These are phyloP conservation scores for Pestalotiopsis sp. DNA, from an alignment of 2,329 filamentous ascomycete genomes.

Conservation along the genomic window DNA sequence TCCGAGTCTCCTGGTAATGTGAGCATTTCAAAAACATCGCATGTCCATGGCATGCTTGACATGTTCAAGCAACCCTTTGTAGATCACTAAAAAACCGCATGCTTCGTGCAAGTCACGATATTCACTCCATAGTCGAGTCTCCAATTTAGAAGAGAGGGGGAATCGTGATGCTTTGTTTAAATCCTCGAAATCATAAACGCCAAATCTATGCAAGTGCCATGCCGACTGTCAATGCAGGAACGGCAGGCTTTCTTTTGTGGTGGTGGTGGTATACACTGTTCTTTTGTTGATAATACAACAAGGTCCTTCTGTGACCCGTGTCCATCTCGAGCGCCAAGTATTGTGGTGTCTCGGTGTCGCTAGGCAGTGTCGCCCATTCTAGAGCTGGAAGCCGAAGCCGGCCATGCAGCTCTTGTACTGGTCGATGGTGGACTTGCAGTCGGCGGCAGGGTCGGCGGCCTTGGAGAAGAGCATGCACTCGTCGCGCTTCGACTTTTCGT, in stretches of 20 bases:
- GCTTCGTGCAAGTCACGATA: background rate
- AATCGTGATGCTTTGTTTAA: background rate
- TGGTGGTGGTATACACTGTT: background rate
- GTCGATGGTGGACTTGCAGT: conserved; percentile 81
- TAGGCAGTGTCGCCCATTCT: conserved; percentile 12
- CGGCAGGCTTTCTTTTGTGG: background rate
- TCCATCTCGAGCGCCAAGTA: background rate
- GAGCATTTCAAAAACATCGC: no score
- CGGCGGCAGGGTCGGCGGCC: conserved; percentile 76
- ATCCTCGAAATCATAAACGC: background rate
- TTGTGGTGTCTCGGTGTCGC: background rate
- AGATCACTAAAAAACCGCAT: background rate
- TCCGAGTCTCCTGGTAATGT: no score
- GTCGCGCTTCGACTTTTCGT: conserved; percentile 89
- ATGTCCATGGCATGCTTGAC: no score
- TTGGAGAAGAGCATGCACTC: conserved; percentile 99
- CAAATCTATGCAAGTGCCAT: background rate
- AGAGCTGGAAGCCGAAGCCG: conserved; percentile 83
- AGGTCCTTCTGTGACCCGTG: background rate
- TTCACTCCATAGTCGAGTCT: background rate
- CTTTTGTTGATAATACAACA: background rate
- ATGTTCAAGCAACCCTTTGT: no score
- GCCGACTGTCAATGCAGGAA: background rate
- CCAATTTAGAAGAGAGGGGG: background rate
- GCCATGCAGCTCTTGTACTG: conserved; percentile 92